A percentile compares a stretch with the other conserved stretches of the same genome.
Conservation (phyloP, 805 yeast species). For the Diddensiella transvaalensis region DNA sequence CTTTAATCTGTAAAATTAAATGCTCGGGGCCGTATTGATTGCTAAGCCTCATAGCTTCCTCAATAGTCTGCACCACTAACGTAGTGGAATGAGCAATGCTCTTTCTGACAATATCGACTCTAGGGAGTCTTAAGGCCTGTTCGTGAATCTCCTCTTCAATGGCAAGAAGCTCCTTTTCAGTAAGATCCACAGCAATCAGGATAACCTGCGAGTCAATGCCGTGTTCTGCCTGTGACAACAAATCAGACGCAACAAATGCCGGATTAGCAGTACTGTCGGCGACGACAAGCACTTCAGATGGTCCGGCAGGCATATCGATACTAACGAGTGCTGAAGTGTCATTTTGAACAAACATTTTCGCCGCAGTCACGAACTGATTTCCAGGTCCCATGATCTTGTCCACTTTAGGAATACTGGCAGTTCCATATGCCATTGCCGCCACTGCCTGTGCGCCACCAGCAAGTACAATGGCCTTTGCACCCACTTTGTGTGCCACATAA, state of each 20-base stretch:
- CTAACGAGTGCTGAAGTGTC: constrained; percentile 93
- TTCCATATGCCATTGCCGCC: constrained; percentile 98
- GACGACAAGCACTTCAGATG: constrained; percentile 92
- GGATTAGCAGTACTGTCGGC: constrained; percentile 88
- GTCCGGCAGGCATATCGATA: constrained; percentile 99
- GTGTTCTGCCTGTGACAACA: constrained; percentile 97
- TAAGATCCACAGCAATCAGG: constrained; percentile 74
- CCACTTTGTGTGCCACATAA: constrained; percentile 93
- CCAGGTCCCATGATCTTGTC: constrained; percentile 99
- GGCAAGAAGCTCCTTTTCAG: constrained; percentile 53
- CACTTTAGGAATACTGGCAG: constrained; percentile 85
- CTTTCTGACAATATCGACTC: constrained; percentile 89
- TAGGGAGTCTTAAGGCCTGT: constrained; percentile 82
- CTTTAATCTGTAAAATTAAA: constrained; percentile 81
- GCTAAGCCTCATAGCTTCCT: constrained; percentile 82
- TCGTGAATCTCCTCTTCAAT: constrained; percentile 78
- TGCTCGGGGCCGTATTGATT: constrained; percentile 97
- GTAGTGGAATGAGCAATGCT: constrained; percentile 90
- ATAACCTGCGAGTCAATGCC: constrained; percentile 98
- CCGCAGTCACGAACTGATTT: constrained; percentile 98
- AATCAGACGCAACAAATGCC: constrained; percentile 94
- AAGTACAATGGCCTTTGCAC: constrained; percentile 82
- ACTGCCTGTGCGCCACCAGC: constrained; percentile 99
- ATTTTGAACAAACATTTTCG: constrained; percentile 95
- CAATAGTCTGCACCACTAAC: constrained; percentile 60